Percentiles rank a stretch among this genome's conserved stretches.
phyloP scores from a whole-genome alignment of 106 monocot species.

The Dendrobium catenatum region DNA sequence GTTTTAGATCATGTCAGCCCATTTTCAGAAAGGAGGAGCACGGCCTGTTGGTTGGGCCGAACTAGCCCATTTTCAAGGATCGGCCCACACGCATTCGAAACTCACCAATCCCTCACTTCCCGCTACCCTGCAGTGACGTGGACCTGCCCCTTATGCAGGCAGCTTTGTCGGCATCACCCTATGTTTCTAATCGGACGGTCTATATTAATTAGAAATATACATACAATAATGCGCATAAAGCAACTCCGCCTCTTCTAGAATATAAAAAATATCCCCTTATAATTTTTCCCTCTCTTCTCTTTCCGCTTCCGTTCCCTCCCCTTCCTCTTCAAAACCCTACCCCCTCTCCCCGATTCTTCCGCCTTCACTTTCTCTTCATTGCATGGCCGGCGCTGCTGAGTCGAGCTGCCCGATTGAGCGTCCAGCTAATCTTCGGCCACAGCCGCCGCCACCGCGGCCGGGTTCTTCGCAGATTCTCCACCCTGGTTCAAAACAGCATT shows the following conservation, averaged over 20 bases:
- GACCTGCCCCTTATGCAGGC: background rate
- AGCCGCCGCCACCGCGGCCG: background rate
- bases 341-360: background rate
- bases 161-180: background rate
- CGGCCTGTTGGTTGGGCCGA: no score
- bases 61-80: no score
- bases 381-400: background rate
- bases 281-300: constrained; percentile 10
- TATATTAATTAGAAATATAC: background rate
- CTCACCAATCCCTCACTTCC: background rate
- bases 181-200: background rate
- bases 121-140: background rate
- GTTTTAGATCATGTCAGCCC: no score
- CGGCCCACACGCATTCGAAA: background rate
- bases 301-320: constrained; percentile 6
- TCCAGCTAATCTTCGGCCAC: background rate
- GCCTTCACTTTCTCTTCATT: background rate
- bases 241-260: background rate
- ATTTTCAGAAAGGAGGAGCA: no score
- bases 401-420: constrained; percentile 2
- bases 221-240: background rate
- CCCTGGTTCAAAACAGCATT: background rate
- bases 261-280: background rate
- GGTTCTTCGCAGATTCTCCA: constrained; percentile 4
- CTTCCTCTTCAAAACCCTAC: constrained; percentile 6